Base-by-base conservation (phyloP, 164 flowering plant genomes). In the Dillenia suffruticosa region DNA sequence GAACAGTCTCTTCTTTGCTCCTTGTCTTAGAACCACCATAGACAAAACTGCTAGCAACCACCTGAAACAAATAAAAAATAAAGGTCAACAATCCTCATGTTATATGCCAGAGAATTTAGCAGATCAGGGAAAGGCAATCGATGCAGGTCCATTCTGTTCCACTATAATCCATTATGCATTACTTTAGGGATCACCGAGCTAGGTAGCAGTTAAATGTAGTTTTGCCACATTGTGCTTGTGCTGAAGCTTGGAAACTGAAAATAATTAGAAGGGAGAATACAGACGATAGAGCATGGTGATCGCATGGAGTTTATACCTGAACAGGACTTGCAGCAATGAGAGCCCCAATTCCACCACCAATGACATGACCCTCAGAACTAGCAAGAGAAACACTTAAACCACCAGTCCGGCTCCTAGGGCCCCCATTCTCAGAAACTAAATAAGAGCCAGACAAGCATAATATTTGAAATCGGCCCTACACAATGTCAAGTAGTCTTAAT, bases 261-360 rank as follows among this genome's bases (percentile, higher is more conserved):
- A 32, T 32, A 32, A 32, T 32, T 7, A 32, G 7, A 4, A 32
- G 40, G 7, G 6, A 32, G 40, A 32, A 7, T 32, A 32, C 6
- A 32, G 40, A 32, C 40, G 0, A 32, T 0, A 32, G 5, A 32
- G 40, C 40, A 32, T 32, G 7, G 40, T 4, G 40, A 32, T 32
- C 5, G 7, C 40, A 32, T 5, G 40, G 4, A 32, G 40, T 32
- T 32, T 32, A 32, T 71, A 92, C 98, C 98, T 92, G 98, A 60
- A 92, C 95, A 15, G 86, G 89, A 51, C 81, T 86, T 26, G 90
- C 95, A 40, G 98, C 98, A 59, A 85, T 77, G 44, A 92, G 96
- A 76, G 81, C 98, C 51, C 88, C 98, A 47, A 89, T 90, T 56
- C 89, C 92, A 48, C 98, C 98, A 65, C 98, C 98, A 49, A 88